phyloP scores from a whole-genome alignment of 2,329 filamentous ascomycete genomes.

The Monosporascus sp. region DNA sequence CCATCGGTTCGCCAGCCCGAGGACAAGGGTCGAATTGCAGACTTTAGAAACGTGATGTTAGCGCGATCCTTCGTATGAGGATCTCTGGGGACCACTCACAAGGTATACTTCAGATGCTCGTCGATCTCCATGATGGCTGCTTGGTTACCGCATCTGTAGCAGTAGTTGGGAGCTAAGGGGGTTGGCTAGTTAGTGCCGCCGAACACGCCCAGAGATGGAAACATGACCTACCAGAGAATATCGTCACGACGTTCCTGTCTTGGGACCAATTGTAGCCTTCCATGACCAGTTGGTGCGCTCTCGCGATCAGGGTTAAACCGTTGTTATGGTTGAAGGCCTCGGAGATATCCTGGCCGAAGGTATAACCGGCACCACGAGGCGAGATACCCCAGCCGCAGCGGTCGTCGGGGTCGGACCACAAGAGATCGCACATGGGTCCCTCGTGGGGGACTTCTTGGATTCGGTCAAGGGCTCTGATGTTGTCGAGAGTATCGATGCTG shows the following conservation, averaged over 20 bases:
- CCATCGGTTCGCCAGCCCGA: constrained; percentile 95
- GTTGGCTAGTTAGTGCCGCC: constrained; percentile 3
- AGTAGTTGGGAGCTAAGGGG: constrained; percentile 75
- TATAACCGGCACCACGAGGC: constrained; percentile 89
- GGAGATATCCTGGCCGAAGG: constrained; percentile 93
- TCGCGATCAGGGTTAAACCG: constrained; percentile 87
- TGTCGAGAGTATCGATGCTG: constrained; percentile 92
- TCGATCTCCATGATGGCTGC: constrained; percentile 99
- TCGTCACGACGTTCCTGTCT: constrained; percentile 95
- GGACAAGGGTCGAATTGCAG: constrained; percentile 99
- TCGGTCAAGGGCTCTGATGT: constrained; percentile 89
- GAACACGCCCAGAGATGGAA: not conserved
- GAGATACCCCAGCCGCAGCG: constrained; percentile 95
- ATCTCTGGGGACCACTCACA: constrained; percentile 58
- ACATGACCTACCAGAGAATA: constrained; percentile 74
- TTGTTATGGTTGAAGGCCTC: constrained; percentile 99
- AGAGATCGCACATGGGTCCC: constrained; percentile 93
- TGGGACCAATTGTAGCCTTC: constrained; percentile 99
- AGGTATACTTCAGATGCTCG: constrained; percentile 98
- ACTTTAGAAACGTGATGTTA: constrained; percentile 44
- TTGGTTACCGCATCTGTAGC: constrained; percentile 98
- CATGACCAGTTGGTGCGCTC: constrained; percentile 98
- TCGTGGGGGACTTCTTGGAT: constrained; percentile 99
- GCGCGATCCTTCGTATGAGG: constrained; percentile 2
- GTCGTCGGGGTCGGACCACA: constrained; percentile 98